Evolutionary conservation across 1,284 basidiomycete species (phyloP).

Genomic region (Taiwanofungus camphoratus): DNA sequence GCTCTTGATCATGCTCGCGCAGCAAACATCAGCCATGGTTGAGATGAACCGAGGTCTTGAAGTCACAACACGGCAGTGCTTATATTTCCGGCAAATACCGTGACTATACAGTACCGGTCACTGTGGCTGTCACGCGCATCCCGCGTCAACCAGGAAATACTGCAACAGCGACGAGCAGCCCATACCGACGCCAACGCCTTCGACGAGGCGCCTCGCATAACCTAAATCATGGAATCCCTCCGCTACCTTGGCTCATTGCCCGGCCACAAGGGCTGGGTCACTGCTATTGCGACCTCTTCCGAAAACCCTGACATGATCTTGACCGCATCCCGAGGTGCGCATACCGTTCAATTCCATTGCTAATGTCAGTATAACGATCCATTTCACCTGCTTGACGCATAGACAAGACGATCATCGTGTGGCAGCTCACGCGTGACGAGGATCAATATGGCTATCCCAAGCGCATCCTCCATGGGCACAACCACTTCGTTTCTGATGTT

Average conservation of each 20-base stretch:
- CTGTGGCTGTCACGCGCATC: slow-evolving; percentile 54
- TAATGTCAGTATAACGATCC: too few relatives aligned
- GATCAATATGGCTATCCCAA: slow-evolving; percentile 92
- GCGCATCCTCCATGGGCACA: slow-evolving; percentile 97
- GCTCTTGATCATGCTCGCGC: too few relatives aligned
- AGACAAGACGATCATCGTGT: slow-evolving; percentile 99
- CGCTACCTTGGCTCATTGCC: slow-evolving; percentile 90
- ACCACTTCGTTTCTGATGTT: slow-evolving; percentile 99
- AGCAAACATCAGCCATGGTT: too few relatives aligned
- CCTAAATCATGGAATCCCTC: slow-evolving; percentile 76
- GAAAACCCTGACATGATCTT: slow-evolving; percentile 98
- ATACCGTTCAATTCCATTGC: too few relatives aligned
- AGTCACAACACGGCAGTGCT: slow-evolving; percentile 3
- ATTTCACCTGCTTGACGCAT: slow-evolving; percentile 7
- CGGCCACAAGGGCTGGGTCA: slow-evolving; percentile 96
- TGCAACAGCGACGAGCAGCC: slow-evolving; percentile 27
- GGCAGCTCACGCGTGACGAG: slow-evolving; percentile 97
- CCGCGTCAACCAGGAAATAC: slow-evolving; percentile 14
- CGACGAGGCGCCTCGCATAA: slow-evolving; percentile 28
- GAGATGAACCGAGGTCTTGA: too few relatives aligned
- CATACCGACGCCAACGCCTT: slow-evolving; percentile 31
- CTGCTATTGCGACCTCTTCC: slow-evolving; percentile 93
- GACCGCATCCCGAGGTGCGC: slow-evolving; percentile 91
- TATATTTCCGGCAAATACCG: slow-evolving; percentile 29
- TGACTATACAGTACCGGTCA: slow-evolving; percentile 43